A percentile compares a stretch with the other conserved stretches of the same genome.
Evolutionary conservation across 768 basidiomycete species (phyloP).

Genomic region (Rhizopogon rudus): DNA sequence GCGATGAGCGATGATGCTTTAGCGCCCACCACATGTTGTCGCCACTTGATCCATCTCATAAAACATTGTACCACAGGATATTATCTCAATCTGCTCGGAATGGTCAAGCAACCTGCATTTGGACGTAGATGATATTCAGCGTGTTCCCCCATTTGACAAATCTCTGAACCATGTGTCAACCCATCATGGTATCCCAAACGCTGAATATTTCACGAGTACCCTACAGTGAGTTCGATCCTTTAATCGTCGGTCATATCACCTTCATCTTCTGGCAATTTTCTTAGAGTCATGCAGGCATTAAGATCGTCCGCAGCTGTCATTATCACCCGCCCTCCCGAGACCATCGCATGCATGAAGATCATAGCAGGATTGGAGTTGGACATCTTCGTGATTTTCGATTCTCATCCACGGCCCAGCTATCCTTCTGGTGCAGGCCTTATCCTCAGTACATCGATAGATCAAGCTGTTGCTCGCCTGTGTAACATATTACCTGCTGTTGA

Average conservation of each 20-base stretch:
- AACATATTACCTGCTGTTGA: constrained; percentile 45
- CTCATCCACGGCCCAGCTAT: constrained; percentile 56
- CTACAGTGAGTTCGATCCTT: constrained; percentile 16
- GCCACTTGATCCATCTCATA: background rate
- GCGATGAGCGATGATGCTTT: no score
- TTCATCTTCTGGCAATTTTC: background rate
- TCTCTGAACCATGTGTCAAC: constrained; percentile 30
- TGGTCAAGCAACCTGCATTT: constrained; percentile 52
- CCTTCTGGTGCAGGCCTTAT: constrained; percentile 58
- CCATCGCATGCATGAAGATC: constrained; percentile 47
- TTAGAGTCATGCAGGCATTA: constrained; percentile 19
- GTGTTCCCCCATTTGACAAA: constrained; percentile 43
- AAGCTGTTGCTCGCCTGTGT: constrained; percentile 39
- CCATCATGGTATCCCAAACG: constrained; percentile 32
- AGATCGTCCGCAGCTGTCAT: constrained; percentile 34
- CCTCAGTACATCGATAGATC: constrained; percentile 41
- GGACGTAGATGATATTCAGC: constrained; percentile 49
- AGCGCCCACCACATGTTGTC: background rate
- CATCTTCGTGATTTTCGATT: constrained; percentile 61
- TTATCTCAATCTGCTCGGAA: constrained; percentile 47
- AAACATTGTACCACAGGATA: constrained; percentile 35
- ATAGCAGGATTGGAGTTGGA: constrained; percentile 7
- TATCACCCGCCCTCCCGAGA: constrained; percentile 71
- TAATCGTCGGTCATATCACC: background rate
- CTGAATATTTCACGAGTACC: constrained; percentile 30